Conservation (phyloP, 257 asterid genomes). For the Nicotiana noctiflora region DNA sequence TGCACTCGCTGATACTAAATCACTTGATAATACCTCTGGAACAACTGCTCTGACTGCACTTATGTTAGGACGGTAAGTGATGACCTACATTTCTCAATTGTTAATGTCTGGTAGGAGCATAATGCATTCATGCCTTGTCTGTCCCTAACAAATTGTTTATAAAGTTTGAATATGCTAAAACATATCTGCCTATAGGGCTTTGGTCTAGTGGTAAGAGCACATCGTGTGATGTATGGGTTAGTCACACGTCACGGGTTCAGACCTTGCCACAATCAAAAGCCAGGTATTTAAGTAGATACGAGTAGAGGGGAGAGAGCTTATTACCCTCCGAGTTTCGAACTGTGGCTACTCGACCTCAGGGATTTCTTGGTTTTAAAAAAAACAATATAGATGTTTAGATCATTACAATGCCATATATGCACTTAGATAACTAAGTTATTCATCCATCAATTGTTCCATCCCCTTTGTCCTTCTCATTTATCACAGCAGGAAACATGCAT, state of each 20-base stretch:
- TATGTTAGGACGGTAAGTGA: slow-evolving; percentile 53
- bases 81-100: not conserved
- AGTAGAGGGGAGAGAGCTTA: not conserved
- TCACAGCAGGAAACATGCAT: not conserved
- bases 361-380: not conserved
- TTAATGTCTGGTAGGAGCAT: not conserved
- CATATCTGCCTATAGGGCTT: not conserved
- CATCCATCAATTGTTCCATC: not conserved
- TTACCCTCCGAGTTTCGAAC: not conserved
- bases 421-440: not conserved
- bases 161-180: not conserved
- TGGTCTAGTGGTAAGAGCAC: not conserved
- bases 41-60: slow-evolving; percentile 75
- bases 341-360: not conserved
- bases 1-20: slow-evolving; percentile 56
- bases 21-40: slow-evolving; percentile 59
- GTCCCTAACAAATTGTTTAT: not conserved
- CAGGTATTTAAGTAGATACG: not conserved
- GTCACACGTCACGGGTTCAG: not conserved
- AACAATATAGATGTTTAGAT: not conserved
- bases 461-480: not conserved
- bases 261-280: not conserved
- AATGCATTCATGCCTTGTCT: not conserved
- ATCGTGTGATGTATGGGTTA: not conserved
- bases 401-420: not conserved